Evolutionary conservation across 148 eudicot species (phyloP).

Genomic region (Rhododendron simsii): DNA sequence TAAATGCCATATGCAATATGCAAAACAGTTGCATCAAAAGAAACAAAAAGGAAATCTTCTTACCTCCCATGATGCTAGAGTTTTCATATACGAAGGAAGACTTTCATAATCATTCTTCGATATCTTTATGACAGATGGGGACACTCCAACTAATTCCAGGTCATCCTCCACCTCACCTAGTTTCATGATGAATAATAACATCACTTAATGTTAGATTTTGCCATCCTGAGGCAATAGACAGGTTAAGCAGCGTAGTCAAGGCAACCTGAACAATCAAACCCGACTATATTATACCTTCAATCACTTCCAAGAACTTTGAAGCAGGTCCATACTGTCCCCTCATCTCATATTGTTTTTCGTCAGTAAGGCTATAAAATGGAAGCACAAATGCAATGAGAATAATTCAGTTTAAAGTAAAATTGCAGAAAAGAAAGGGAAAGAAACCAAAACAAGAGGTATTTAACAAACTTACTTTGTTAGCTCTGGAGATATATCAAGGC

Average conservation of each 20-base stretch:
- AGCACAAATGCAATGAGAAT: constrained; percentile 6
- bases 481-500: constrained; percentile 24
- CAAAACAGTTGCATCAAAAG: not conserved
- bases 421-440: not conserved
- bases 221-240: not conserved
- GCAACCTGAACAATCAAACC: not conserved
- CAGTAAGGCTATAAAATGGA: not conserved
- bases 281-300: constrained; percentile 22
- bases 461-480: constrained; percentile 22
- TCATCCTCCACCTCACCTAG: constrained; percentile 36
- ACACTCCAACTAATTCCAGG: constrained; percentile 28
- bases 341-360: constrained; percentile 12
- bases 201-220: not conserved
- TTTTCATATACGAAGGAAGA: constrained; percentile 81
- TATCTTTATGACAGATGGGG: constrained; percentile 34
- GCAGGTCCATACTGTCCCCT: constrained; percentile 28
- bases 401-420: not conserved
- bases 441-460: not conserved
- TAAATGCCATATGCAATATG: not conserved
- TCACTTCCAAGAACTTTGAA: constrained; percentile 10
- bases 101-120: constrained; percentile 65
- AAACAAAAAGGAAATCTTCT: constrained; percentile 2
- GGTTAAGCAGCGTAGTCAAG: not conserved
- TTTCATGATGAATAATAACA: not conserved
- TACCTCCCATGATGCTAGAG: constrained; percentile 89